Evolutionary conservation across 192 early-diverging fungal species (phyloP).

Genomic region (Backusella liffmaniae): DNA sequence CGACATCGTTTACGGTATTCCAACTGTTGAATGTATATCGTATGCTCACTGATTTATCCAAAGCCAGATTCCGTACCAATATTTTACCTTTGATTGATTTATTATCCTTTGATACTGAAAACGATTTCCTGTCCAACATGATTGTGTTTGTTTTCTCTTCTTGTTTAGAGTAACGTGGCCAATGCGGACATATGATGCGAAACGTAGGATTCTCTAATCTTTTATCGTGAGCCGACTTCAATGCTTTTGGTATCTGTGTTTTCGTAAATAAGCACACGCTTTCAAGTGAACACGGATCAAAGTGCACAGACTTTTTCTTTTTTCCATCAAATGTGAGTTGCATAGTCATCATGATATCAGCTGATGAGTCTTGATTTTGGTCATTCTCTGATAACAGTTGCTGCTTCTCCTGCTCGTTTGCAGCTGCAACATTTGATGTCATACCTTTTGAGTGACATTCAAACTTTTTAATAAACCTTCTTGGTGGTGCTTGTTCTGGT

Average conservation of each 20-base stretch:
- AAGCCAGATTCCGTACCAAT: constrained; percentile 83
- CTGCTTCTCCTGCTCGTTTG: not conserved
- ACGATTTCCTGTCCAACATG: constrained; percentile 2
- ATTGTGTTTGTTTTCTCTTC: not conserved
- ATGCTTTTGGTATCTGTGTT: constrained; percentile 55
- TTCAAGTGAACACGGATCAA: constrained; percentile 60
- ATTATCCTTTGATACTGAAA: constrained; percentile 26
- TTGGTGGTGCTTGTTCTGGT: not conserved
- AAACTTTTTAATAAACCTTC: constrained; percentile 1
- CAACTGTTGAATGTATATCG: constrained; percentile 86
- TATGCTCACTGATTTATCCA: constrained; percentile 76
- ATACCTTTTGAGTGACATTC: not conserved
- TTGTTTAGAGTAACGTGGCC: constrained; percentile 5
- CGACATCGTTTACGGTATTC: constrained; percentile 63
- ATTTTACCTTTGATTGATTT: constrained; percentile 57
- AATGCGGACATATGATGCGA: constrained; percentile 8
- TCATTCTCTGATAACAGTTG: not conserved
- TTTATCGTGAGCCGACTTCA: constrained; percentile 11
- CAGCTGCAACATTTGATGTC: constrained; percentile 1
- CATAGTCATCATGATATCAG: constrained; percentile 3
- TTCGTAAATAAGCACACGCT: constrained; percentile 68
- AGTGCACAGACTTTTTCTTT: constrained; percentile 56
- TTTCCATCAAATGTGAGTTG: not conserved
- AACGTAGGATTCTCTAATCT: not conserved
- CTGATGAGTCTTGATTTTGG: not conserved